A percentile compares a stretch with the other conserved stretches of the same genome.
phyloP scores from a whole-genome alignment of 2,329 filamentous ascomycete genomes.

The Madurella fahalii region DNA sequence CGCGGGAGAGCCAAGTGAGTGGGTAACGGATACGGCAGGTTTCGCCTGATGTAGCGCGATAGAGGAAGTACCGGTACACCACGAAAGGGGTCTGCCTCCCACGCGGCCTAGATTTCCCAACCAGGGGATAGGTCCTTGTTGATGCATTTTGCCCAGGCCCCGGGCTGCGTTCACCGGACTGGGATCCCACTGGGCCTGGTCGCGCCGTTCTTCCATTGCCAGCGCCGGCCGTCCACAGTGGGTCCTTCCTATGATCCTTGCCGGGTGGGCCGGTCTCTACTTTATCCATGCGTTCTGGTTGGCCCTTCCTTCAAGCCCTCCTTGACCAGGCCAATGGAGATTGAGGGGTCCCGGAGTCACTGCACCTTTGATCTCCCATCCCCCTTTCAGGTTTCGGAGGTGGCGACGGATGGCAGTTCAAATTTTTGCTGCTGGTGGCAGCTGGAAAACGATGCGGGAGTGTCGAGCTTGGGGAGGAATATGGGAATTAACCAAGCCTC shows the following conservation, averaged over 20 bases:
- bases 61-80: slow-evolving; percentile 2
- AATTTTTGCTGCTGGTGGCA: background rate
- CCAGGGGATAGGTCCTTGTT: slow-evolving; percentile 7
- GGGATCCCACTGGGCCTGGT: background rate
- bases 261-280: slow-evolving; percentile 2
- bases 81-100: background rate
- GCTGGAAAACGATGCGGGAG: background rate
- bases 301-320: slow-evolving; percentile 7
- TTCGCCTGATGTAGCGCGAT: background rate
- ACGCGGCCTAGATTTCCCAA: background rate
- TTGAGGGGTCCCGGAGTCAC: background rate
- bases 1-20: slow-evolving; percentile 1
- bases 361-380: background rate
- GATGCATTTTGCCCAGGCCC: background rate
- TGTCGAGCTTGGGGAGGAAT: background rate
- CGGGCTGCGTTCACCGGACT: slow-evolving; percentile 5
- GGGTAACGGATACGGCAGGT: slow-evolving; percentile 2
- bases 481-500: background rate
- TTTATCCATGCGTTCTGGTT: slow-evolving; percentile 13
- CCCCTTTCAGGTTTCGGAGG: background rate
- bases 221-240: slow-evolving; percentile 4
- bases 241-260: slow-evolving; percentile 8
- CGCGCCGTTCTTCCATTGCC: too few species aligned
- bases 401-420: slow-evolving; percentile 6
- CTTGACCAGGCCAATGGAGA: slow-evolving; percentile 15